A percentile compares a stretch with the other conserved stretches of the same genome.
Conservation (phyloP, 2,329 filamentous ascomycete genomes). For the Sclerotinia subarctica region DNA sequence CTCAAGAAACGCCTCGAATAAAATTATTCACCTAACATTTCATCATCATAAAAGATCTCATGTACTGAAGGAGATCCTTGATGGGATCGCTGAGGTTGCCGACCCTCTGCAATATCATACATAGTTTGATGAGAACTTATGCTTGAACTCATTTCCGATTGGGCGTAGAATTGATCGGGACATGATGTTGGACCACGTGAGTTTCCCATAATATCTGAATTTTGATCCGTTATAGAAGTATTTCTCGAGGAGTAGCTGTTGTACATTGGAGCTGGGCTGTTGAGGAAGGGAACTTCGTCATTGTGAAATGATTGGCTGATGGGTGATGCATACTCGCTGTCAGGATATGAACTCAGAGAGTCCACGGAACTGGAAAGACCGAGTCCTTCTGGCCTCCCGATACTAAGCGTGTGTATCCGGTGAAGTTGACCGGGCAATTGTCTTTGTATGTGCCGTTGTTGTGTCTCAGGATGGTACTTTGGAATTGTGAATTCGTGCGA, state of each 20-base stretch:
- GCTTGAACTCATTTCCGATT: conserved; percentile 59
- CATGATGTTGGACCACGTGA: conserved; percentile 56
- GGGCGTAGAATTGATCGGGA: conserved; percentile 59
- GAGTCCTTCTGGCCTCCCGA: conserved; percentile 38
- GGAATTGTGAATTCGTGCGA: conserved; percentile 30
- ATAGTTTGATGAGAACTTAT: conserved; percentile 57
- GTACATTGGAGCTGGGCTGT: conserved; percentile 56
- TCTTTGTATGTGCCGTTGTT: conserved; percentile 33
- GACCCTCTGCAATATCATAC: conserved; percentile 46
- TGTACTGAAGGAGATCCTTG: conserved; percentile 33
- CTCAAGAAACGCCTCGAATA: conserved; percentile 13
- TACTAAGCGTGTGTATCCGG: conserved; percentile 47
- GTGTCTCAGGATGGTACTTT: conserved; percentile 27
- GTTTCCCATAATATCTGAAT: conserved; percentile 56
- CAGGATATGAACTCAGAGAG: conserved; percentile 50
- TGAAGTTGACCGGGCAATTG: conserved; percentile 49
- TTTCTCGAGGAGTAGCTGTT: conserved; percentile 50
- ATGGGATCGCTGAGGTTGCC: conserved; percentile 35
- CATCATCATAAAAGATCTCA: conserved; percentile 40
- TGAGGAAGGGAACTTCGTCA: conserved; percentile 55
- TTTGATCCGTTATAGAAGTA: conserved; percentile 50
- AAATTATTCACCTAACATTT: conserved; percentile 40
- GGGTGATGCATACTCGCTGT: conserved; percentile 55
- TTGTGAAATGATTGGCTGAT: conserved; percentile 53
- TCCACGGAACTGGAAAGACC: conserved; percentile 42